These are phyloP conservation scores for Fagus crenata DNA, from an alignment of 306 rosid species.

Conservation along the genomic window DNA sequence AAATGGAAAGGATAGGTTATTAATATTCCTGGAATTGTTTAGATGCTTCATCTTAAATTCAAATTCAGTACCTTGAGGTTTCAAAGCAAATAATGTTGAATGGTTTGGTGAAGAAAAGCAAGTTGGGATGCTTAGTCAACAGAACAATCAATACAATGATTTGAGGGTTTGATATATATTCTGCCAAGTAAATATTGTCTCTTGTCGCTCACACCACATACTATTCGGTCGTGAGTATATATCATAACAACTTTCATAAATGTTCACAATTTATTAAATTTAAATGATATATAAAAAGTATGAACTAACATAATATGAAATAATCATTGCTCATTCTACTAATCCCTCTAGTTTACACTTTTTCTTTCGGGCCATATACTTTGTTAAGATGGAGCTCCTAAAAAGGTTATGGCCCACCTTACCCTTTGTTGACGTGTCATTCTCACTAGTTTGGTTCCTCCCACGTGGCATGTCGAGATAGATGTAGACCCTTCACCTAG, in stretches of 20 bases:
- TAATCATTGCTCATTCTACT: no score
- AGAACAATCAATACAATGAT: conserved; percentile 23
- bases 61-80: not conserved
- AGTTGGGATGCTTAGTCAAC: conserved; percentile 41
- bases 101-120: conserved; percentile 48
- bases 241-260: no score
- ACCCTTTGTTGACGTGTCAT: conserved; percentile 54
- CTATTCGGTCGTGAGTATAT: no score
- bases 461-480: conserved; percentile 29
- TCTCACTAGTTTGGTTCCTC: conserved; percentile 32
- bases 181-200: no score
- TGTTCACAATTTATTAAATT: no score
- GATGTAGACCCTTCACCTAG: conserved; percentile 52
- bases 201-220: no score
- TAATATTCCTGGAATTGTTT: not conserved
- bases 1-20: not conserved
- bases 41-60: conserved; percentile 17
- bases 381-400: conserved; percentile 10
- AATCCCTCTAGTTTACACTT: no score
- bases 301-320: no score
- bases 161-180: not conserved
- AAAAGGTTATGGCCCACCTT: conserved; percentile 31
- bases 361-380: conserved; percentile 6
- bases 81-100: conserved; percentile 20
- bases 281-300: no score